phyloP scores from a whole-genome alignment of 768 basidiomycete genomes.

The Macrocybe gigantea region DNA sequence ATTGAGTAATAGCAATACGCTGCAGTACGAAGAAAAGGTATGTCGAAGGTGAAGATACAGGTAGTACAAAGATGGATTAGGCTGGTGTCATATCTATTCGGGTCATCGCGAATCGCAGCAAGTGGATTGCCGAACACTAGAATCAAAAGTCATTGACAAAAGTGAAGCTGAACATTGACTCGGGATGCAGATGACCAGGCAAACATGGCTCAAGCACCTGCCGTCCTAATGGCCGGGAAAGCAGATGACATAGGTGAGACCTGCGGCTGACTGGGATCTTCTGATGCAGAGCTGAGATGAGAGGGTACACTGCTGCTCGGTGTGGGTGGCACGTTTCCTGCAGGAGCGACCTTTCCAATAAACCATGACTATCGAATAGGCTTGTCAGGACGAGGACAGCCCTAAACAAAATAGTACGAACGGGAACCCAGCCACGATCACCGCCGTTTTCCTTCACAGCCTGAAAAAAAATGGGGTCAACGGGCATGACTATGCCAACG shows the following conservation, averaged over 20 bases:
- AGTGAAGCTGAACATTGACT: neutral
- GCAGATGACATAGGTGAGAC: conserved; percentile 82
- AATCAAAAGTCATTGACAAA: neutral
- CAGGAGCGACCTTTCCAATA: conserved; percentile 74
- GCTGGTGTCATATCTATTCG: too few species aligned
- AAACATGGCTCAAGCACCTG: too few species aligned
- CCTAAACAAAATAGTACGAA: conserved; percentile 26
- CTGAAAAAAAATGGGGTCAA: conserved; percentile 26
- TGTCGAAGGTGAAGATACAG: too few species aligned
- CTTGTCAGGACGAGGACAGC: conserved; percentile 4
- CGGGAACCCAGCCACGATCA: conserved; percentile 95
- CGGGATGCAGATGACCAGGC: too few species aligned
- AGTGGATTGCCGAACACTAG: too few species aligned
- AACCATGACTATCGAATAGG: conserved; percentile 71
- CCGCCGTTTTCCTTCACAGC: conserved; percentile 92
- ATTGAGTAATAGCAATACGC: too few species aligned
- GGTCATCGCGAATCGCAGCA: too few species aligned
- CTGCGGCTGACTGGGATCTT: conserved; percentile 42
- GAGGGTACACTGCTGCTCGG: conserved; percentile 33
- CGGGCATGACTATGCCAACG: conserved; percentile 2
- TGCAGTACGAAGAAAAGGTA: too few species aligned
- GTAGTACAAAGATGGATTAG: too few species aligned
- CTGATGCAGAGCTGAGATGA: conserved; percentile 20
- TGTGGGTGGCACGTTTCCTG: conserved; percentile 43
- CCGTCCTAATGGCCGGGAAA: conserved; percentile 50